A percentile compares a stretch with the other conserved stretches of the same genome.
phyloP scores from a whole-genome alignment of 805 yeast species.

The Ogataea chonburiensis region DNA sequence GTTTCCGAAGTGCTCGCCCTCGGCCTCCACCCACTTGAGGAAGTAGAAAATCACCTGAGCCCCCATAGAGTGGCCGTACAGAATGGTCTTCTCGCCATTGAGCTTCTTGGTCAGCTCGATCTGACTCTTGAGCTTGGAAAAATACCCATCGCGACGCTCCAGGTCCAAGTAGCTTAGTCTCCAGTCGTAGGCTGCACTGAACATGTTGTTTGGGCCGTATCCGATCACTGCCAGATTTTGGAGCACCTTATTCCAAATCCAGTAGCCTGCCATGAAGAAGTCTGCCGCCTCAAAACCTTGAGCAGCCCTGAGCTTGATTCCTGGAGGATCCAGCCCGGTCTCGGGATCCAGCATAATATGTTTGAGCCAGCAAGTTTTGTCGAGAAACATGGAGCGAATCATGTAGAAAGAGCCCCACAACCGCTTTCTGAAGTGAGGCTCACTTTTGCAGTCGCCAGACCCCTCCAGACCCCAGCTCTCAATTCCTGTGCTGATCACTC shows the following conservation, averaged over 20 bases:
- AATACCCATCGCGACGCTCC: slow-evolving; percentile 84
- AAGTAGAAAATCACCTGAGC: slow-evolving; percentile 85
- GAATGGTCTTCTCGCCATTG: slow-evolving; percentile 65
- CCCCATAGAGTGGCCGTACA: slow-evolving; percentile 96
- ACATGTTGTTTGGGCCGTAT: slow-evolving; percentile 88
- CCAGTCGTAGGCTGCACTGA: slow-evolving; percentile 95
- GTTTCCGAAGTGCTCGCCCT: slow-evolving; percentile 76
- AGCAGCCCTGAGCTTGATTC: slow-evolving; percentile 79
- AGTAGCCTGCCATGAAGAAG: slow-evolving; percentile 93
- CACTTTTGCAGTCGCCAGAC: slow-evolving; percentile 75
- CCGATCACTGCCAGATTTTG: slow-evolving; percentile 94
- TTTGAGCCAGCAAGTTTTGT: slow-evolving; percentile 90
- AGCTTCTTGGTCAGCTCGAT: slow-evolving; percentile 59
- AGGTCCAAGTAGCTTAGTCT: slow-evolving; percentile 85
- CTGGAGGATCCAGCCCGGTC: slow-evolving; percentile 91
- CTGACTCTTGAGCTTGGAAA: slow-evolving; percentile 67
- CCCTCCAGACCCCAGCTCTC: slow-evolving; percentile 90
- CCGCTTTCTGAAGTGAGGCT: slow-evolving; percentile 83
- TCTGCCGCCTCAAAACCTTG: slow-evolving; percentile 97
- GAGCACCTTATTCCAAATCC: slow-evolving; percentile 98
- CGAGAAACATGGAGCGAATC: slow-evolving; percentile 88
- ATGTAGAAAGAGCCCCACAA: slow-evolving; percentile 97
- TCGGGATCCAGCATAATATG: slow-evolving; percentile 86
- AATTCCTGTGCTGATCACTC: slow-evolving; percentile 91
- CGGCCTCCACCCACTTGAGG: slow-evolving; percentile 94